phyloP scores from a whole-genome alignment of 2,329 filamentous ascomycete species.

The Pseudogymnoascus sp. region DNA sequence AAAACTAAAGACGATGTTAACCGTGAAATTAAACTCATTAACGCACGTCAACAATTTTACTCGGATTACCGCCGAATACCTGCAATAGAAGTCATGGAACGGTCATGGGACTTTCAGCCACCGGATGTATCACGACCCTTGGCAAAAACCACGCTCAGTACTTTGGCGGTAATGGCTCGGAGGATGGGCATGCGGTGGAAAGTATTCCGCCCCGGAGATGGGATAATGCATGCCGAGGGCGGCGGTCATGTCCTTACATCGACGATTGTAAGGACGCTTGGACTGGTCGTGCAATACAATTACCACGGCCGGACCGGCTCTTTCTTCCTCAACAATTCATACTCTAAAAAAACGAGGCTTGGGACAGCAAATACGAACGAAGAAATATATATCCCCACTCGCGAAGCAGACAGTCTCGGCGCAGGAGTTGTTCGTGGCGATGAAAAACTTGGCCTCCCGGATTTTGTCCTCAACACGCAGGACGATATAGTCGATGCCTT shows the following conservation, averaged over 20 bases:
- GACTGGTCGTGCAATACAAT: conserved; percentile 20
- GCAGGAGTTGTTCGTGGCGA: conserved; percentile 16
- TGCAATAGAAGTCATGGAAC: conserved; percentile 24
- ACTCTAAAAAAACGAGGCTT: not conserved
- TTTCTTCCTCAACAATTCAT: not conserved
- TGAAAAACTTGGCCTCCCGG: conserved; percentile 13
- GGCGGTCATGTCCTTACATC: conserved; percentile 30
- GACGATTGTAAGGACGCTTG: conserved; percentile 23
- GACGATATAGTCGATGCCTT: conserved; percentile 17
- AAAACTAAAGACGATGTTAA: not conserved
- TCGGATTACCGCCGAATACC: conserved; percentile 12
- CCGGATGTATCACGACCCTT: conserved; percentile 29
- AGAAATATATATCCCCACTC: conserved; percentile 18
- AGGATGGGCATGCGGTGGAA: conserved; percentile 29
- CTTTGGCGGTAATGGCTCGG: conserved; percentile 29
- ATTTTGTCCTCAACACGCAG: conserved; percentile 15
- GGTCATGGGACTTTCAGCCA: conserved; percentile 33
- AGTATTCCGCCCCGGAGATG: conserved; percentile 21
- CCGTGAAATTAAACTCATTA: not conserved
- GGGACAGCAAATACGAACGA: conserved; percentile 12
- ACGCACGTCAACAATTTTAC: not conserved
- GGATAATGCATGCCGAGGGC: conserved; percentile 28
- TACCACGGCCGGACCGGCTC: conserved; percentile 14
- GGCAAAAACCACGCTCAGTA: conserved; percentile 28
- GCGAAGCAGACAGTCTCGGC: conserved; percentile 15